Conservation (phyloP, 2,329 filamentous ascomycete species). For the Penicillium rolfsii region DNA sequence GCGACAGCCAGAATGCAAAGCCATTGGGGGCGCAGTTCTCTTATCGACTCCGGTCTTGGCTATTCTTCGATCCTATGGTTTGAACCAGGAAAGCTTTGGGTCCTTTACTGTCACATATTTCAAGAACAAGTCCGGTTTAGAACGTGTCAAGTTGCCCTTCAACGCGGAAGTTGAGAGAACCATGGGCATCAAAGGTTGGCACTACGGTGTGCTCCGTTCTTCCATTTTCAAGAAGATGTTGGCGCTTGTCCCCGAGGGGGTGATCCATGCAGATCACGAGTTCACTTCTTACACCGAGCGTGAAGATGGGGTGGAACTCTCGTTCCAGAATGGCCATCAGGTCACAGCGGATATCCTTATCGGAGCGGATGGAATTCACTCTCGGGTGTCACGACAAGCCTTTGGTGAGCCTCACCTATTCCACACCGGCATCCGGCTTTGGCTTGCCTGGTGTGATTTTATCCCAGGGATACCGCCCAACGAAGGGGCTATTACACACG, state of each 20-base stretch:
- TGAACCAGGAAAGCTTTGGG: conserved; percentile 13
- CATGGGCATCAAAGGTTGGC: conserved; percentile 26
- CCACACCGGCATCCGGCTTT: conserved; percentile 25
- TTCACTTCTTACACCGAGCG: conserved; percentile 13
- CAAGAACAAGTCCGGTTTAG: conserved; percentile 17
- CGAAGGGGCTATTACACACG: conserved; percentile 22
- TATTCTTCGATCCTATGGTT: conserved; percentile 16
- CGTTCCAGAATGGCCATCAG: conserved; percentile 10
- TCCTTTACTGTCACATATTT: conserved; percentile 21
- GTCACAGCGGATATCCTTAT: conserved; percentile 22
- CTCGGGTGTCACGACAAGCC: conserved; percentile 21
- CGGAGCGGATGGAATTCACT: conserved; percentile 26
- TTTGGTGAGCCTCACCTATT: conserved; percentile 26
- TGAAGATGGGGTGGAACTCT: conserved; percentile 7
- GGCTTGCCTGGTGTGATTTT: conserved; percentile 28
- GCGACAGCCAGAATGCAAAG: conserved; percentile 15
- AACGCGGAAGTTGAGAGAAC: conserved; percentile 16
- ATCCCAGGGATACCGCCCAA: conserved; percentile 18
- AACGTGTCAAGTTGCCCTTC: conserved; percentile 24
- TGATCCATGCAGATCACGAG: conserved; percentile 20
- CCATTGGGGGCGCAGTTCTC: conserved; percentile 18
- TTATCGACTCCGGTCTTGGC: conserved; percentile 17
- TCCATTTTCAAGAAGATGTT: conserved; percentile 27
- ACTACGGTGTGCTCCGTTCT: conserved; percentile 27
- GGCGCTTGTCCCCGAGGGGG: conserved; percentile 21